Percentiles rank a stretch among this genome's conserved stretches.
Evolutionary conservation across 2,329 filamentous ascomycete species (phyloP).

Genomic region (Diaporthe vexans): DNA sequence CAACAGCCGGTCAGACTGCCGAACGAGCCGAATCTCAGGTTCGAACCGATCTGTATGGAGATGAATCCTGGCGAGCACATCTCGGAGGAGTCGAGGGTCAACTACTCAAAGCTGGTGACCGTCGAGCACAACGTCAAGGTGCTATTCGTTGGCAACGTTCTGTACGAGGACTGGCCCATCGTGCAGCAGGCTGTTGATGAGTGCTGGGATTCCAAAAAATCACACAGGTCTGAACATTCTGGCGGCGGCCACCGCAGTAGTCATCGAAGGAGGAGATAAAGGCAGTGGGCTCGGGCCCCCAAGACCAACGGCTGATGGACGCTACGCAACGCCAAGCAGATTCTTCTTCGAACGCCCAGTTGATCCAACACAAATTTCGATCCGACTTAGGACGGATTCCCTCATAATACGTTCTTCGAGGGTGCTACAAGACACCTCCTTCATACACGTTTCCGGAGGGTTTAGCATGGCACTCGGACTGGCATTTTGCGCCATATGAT

Average conservation of each 20-base stretch:
- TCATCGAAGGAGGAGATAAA: conserved; percentile 20
- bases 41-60: conserved; percentile 59
- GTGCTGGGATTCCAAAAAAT: conserved; percentile 25
- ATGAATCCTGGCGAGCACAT: conserved; percentile 62
- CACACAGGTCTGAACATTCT: conserved; percentile 10
- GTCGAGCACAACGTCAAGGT: conserved; percentile 72
- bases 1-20: conserved; percentile 51
- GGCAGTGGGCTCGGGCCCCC: background rate
- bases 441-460: background rate
- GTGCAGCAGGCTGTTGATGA: conserved; percentile 58
- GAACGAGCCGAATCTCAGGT: conserved; percentile 64
- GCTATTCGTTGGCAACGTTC: conserved; percentile 68
- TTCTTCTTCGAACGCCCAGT: background rate
- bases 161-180: conserved; percentile 54
- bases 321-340: background rate
- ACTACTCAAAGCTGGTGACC: conserved; percentile 69
- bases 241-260: conserved; percentile 1
- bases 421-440: conserved; percentile 4
- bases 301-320: background rate
- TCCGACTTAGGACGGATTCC: background rate
- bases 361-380: background rate
- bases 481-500: background rate
- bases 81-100: conserved; percentile 65
- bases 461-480: background rate
- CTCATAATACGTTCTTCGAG: conserved; percentile 21